Base-by-base conservation (phyloP, 768 basidiomycete genomes). In the Fibroporia radiculosa region DNA sequence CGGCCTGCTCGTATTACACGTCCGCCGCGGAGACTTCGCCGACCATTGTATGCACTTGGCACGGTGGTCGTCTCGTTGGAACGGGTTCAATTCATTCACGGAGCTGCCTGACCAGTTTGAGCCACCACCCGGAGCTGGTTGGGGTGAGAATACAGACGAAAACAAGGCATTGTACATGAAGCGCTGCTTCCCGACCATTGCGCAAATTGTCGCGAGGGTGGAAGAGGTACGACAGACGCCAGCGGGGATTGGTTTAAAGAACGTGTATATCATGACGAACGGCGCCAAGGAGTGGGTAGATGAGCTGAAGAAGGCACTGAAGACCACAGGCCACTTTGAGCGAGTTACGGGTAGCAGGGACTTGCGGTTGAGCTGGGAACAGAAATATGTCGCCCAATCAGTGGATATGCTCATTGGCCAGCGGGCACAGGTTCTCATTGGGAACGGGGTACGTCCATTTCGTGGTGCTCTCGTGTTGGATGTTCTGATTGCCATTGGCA, bases 371-470 rank as follows among this genome's bases (percentile, higher is more conserved):
- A 64, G 59, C 4, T 59, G 58, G 58, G 70, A 73, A 47, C 68
- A 76, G 52, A 57, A 55, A 45, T 69, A 62, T 34, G 66, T 73
- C n/a, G 61, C 61, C 0, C 70, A 73, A 53, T 67, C 68, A 37
- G 52, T 75, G 29, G 75, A 77, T 50, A 77, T 77, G 72, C 56
- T 67, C 6, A 63, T 74, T 25, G 72, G 67, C 1, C 56, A 66
- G 48, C 61, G 62, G 40, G 72, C 73, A 4, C 70, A 74, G 44
- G 61, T 69, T 22, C 68, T 77, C 53, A 61, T 76, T 34, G 77
- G 75, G 3, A 76, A 77, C 40, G 77, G 75, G 58, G 72, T 72
- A 47, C 56, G 71, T 56, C 7, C 1, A 19, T 23, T 50, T 16
- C 8, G 14, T 26, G 5, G 16, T 37, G 33, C 11, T 13, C n/a